Evolutionary conservation across 73 alveolate species (phyloP), one percentile per base, ranked within the genome.

Genomic region (Paramecium pentaurelia): DNA sequence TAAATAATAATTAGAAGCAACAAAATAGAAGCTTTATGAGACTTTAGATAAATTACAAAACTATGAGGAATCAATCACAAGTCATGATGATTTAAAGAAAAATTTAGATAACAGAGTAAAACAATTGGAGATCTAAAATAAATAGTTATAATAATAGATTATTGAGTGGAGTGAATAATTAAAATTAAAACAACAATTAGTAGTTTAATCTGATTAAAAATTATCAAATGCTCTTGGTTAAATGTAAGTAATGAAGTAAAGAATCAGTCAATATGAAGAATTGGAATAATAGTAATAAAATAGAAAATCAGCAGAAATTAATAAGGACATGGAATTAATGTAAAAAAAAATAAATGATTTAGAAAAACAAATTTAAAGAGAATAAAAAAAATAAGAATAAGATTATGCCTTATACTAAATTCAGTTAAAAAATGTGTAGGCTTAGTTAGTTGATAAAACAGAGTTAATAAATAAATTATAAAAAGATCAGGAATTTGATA

Each of bases 41-140:
- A 75, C 88, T 10, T 22, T 75, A 20, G 88, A 75, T 28, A 38
- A 75, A 42, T 75, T 75, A 75, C 37, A 75, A 42, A 75, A 75
- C n/a, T 25, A 34, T 14, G 60, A 75, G 40, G 58, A 75, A 38
- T 38, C 34, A 4, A 34, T 75, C 1, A 4, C 16, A 16, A 20
- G 60, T 42, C 34, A 30, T n/a, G 88, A 38, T 11, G 68, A 75
- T 75, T 30, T 1, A n/a, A 75, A n/a, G 16, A 38, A n/a, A 38
- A 22, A 20, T 75, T 14, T 10, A 20, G 60, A 75, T 0, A 75
- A 75, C 22, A 18, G 30, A 37, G 20, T 75, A 42, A 36, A 75
- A 18, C 0, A 75, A 16, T 38, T 38, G 22, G 88, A 75, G 40
- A 75, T 36, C 37, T 75, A 75, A 36, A 38, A 38, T 42, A 30